These are phyloP conservation scores for Diaporthe humulicola DNA, from an alignment of 2,329 filamentous ascomycete species.

Conservation along the genomic window DNA sequence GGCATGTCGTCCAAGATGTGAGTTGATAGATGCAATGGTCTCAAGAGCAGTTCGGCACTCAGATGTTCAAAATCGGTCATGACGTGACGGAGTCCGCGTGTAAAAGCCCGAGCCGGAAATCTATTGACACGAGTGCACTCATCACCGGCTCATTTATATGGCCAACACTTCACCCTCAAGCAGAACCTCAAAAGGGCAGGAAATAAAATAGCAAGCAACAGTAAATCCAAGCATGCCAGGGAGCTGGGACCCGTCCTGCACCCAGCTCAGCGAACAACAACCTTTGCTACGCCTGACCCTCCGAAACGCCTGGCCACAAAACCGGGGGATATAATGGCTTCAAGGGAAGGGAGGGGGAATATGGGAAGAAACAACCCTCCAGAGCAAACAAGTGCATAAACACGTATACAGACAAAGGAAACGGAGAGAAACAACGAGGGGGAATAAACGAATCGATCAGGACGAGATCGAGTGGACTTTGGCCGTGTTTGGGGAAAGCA, in stretches of 20 bases:
- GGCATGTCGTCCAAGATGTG: conserved; percentile 12
- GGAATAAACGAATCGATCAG: conserved; percentile 1
- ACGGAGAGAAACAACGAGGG: neutral
- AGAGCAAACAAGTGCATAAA: conserved; percentile 23
- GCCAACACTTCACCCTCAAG: conserved; percentile 13
- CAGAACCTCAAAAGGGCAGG: neutral
- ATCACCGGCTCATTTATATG: conserved; percentile 25
- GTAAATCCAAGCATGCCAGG: conserved; percentile 7
- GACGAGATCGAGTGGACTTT: conserved; percentile 10
- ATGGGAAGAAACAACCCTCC: conserved; percentile 4
- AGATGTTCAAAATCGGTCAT: neutral
- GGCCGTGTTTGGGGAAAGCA: neutral
- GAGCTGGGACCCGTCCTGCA: conserved; percentile 7
- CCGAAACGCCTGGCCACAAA: conserved; percentile 33
- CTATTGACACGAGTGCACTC: conserved; percentile 13
- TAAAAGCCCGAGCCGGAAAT: conserved; percentile 16
- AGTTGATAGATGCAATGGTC: conserved; percentile 24
- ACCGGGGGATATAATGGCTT: conserved; percentile 30
- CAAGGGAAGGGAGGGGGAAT: neutral
- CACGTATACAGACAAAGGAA: conserved; percentile 26
- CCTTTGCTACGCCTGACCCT: conserved; percentile 19
- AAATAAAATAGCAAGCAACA: neutral
- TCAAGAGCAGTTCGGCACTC: neutral
- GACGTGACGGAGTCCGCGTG: conserved; percentile 7
- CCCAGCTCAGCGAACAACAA: conserved; percentile 3